Evolutionary conservation across 2,329 filamentous ascomycete species (phyloP), one percentile per base, ranked within the genome.

Genomic region (Polytolypa hystricis): DNA sequence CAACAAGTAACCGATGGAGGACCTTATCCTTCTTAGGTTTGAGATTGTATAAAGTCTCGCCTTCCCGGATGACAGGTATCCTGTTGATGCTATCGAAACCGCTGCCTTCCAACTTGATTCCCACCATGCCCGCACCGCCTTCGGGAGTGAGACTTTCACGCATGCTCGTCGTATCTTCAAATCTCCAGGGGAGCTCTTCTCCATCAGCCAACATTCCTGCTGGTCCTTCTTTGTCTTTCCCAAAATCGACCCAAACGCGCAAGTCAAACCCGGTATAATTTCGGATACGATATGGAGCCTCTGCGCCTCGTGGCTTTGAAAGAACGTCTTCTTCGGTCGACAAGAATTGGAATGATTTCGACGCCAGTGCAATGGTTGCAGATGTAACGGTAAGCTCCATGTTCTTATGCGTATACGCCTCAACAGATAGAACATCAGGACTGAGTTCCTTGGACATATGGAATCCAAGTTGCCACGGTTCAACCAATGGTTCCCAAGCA

Each of bases 211-310:
- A 67, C 43, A 81, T 86, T 2, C 83, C 75, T 4, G 79, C 79
- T n/a, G 73, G 60, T 2, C 60, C 74, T 43, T 74, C 72, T 28
- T 79, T 74, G 37, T 81, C 79, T n/a, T 78, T 72, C 37, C 73
- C 75, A 35, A 77, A 76, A 60, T 84, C 84, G 29, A 84, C 81
- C 69, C 86, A 86, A 2, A 98, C 73, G 37, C 82, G 74, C 16
- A 94, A 73, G 38, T 87, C 81, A 49, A 96, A 98, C 0, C 91
- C 91, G 1, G 91, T 96, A 57, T 96, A 86, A 53, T 98, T 98
- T 35, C 86, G 79, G 48, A 98, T 85, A 35, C 84, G 75, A 56
- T 96, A 98, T 0, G 91, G 91, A 1, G 89, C 83, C 59, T 98
- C 91, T 3, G 80, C 80, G 5, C 86, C 85, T 41, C 91, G 77